Evolutionary conservation across 805 yeast species (phyloP), one percentile per base, ranked within the genome.

Genomic region (Vanderwaltozyma tropicalis): DNA sequence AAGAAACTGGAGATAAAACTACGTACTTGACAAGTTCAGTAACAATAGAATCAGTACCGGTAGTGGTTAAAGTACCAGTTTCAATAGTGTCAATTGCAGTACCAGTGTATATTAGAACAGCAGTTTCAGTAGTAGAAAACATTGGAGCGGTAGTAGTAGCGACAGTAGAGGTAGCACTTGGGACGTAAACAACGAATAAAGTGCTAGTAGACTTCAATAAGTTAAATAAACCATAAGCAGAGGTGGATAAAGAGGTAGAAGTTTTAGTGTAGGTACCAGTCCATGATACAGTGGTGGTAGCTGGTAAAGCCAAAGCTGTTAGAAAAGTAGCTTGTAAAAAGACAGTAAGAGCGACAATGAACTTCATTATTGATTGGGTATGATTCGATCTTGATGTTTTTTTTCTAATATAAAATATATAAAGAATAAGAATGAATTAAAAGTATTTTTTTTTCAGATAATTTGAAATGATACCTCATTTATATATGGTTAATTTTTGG

Each of bases 41-140:
- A 10, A 26, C 31, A 25, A 34, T 35, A 19, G 39, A 5, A 24
- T 35, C 39, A 11, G 34, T 27, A 25, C 39, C 39, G 10, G 16
- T 14, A 15, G 15, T 12, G 5, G 28, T 35, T 5, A 14, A 17
- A n/a, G 21, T n/a, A n/a, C n/a, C n/a, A n/a, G n/a, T n/a, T n/a
- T n/a, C n/a, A n/a, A n/a, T n/a, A n/a, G n/a, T n/a, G n/a, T n/a
- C n/a, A n/a, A n/a, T n/a, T n/a, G n/a, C n/a, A n/a, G n/a, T n/a
- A n/a, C n/a, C n/a, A n/a, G n/a, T n/a, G n/a, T n/a, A n/a, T n/a
- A n/a, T n/a, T n/a, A n/a, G n/a, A n/a, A n/a, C n/a, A n/a, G n/a
- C n/a, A n/a, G n/a, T n/a, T n/a, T n/a, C n/a, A n/a, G n/a, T n/a
- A n/a, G n/a, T n/a, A n/a, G n/a, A n/a, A n/a, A n/a, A n/a, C n/a